phyloP scores from a whole-genome alignment of 1,284 basidiomycete genomes.

The Boletus smithii region DNA sequence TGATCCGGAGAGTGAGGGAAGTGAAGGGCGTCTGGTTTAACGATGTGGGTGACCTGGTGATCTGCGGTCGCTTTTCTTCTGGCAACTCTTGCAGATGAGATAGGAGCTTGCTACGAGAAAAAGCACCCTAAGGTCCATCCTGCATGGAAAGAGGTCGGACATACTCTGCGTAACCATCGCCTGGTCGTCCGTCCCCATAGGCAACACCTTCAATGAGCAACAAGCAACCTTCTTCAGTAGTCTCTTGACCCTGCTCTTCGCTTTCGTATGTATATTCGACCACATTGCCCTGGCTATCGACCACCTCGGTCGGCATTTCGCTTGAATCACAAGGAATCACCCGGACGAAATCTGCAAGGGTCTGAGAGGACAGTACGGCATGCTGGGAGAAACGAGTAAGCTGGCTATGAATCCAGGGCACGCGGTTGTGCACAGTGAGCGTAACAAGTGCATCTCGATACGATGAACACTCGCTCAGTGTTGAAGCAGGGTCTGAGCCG shows the following conservation, averaged over 20 bases:
- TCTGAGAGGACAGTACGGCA: constrained; percentile 65
- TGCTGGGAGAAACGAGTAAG: constrained; percentile 66
- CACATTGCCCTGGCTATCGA: constrained; percentile 35
- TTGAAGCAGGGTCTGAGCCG: neutral
- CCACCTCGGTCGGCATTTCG: constrained; percentile 45
- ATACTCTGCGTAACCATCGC: constrained; percentile 59
- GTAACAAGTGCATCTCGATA: constrained; percentile 50
- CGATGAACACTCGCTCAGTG: constrained; percentile 8
- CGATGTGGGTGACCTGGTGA: constrained; percentile 44
- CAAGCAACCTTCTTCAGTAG: constrained; percentile 39
- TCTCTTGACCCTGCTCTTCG: constrained; percentile 17
- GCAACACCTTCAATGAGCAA: constrained; percentile 57
- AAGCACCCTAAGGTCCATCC: neutral
- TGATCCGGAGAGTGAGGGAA: constrained; percentile 55
- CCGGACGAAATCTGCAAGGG: constrained; percentile 59
- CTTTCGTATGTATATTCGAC: constrained; percentile 34
- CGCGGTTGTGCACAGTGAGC: constrained; percentile 55
- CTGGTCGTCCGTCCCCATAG: constrained; percentile 51
- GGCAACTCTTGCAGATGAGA: constrained; percentile 39
- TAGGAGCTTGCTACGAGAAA: constrained; percentile 48
- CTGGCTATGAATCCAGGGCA: constrained; percentile 58
- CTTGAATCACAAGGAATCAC: constrained; percentile 63
- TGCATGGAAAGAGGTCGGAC: constrained; percentile 16
- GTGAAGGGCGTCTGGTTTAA: constrained; percentile 49
- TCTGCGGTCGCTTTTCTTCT: constrained; percentile 31